Percentiles rank a stretch among this genome's conserved stretches.
Evolutionary conservation across 2,329 filamentous ascomycete genomes (phyloP).

Genomic region (Dactylonectria estremocensis): DNA sequence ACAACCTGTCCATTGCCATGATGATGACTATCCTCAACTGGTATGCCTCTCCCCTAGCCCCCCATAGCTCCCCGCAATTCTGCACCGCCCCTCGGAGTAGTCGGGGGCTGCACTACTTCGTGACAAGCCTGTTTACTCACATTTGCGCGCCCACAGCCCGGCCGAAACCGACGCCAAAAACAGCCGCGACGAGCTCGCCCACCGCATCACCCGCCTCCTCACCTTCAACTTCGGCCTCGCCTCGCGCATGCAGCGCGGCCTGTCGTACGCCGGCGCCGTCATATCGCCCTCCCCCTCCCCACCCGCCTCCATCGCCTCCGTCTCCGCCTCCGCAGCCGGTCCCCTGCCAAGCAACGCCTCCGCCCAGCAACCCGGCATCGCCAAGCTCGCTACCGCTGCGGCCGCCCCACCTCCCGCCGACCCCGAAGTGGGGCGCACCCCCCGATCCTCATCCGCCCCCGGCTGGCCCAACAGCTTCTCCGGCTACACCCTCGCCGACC

Average conservation of each 20-base stretch:
- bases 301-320: conserved; percentile 34
- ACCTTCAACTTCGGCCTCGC: conserved; percentile 54
- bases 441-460: conserved; percentile 30
- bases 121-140: conserved; percentile 2
- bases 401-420: conserved; percentile 4
- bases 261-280: conserved; percentile 21
- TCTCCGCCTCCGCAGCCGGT: conserved; percentile 34
- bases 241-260: conserved; percentile 50
- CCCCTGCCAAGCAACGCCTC: conserved; percentile 25
- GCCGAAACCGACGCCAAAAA: conserved; percentile 55
- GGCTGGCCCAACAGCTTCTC: conserved; percentile 45
- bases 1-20: conserved; percentile 58
- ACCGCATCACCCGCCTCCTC: conserved; percentile 53
- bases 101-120: background rate
- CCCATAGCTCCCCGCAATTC: conserved; percentile 1
- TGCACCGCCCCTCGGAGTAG: background rate
- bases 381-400: conserved; percentile 12
- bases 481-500: conserved; percentile 51
- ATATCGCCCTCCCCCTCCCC: conserved; percentile 8
- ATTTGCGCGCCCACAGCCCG: conserved; percentile 43
- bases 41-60: conserved; percentile 35
- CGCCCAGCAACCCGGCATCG: conserved; percentile 33
- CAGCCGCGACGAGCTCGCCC: conserved; percentile 53
- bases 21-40: conserved; percentile 59
- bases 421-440: conserved; percentile 41